phyloP scores from a whole-genome alignment of 495 filamentous ascomycete species.

The Annulohypoxylon moriforme region DNA sequence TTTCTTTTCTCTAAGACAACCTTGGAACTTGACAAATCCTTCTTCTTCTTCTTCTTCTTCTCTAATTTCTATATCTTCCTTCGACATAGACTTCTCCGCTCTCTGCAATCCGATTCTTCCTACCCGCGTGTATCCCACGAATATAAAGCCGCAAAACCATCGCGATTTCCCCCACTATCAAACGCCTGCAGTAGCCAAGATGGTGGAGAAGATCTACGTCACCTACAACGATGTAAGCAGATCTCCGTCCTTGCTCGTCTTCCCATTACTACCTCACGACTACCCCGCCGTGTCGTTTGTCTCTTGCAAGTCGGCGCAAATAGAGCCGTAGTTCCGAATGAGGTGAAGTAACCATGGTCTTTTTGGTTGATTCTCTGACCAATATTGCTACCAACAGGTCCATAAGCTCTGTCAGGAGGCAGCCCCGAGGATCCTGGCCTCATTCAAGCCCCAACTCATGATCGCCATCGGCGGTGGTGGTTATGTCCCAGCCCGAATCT shows the following conservation, averaged over 20 bases:
- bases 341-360: neutral
- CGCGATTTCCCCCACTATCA: constrained; percentile 16
- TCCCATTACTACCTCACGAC: constrained; percentile 16
- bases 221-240: constrained; percentile 90
- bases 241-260: constrained; percentile 26
- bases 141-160: neutral
- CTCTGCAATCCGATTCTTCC: constrained; percentile 3
- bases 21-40: neutral
- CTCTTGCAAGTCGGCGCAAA: constrained; percentile 9
- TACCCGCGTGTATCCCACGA: neutral
- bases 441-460: constrained; percentile 93
- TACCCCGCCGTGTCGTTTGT: constrained; percentile 19
- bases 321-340: constrained; percentile 2
- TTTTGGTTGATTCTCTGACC: constrained; percentile 27
- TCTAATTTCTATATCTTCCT: constrained; percentile 5
- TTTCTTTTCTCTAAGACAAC: constrained; percentile 17
- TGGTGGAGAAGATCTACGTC: constrained; percentile 92
- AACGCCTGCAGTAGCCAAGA: constrained; percentile 52
- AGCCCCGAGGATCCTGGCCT: constrained; percentile 80
- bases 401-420: constrained; percentile 95
- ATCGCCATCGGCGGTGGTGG: constrained; percentile 98
- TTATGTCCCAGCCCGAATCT: constrained; percentile 96
- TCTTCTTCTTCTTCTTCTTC: constrained; percentile 18
- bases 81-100: neutral
- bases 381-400: constrained; percentile 66